Conservation (phyloP, 768 basidiomycete genomes). For the Pleurotus djamor region DNA sequence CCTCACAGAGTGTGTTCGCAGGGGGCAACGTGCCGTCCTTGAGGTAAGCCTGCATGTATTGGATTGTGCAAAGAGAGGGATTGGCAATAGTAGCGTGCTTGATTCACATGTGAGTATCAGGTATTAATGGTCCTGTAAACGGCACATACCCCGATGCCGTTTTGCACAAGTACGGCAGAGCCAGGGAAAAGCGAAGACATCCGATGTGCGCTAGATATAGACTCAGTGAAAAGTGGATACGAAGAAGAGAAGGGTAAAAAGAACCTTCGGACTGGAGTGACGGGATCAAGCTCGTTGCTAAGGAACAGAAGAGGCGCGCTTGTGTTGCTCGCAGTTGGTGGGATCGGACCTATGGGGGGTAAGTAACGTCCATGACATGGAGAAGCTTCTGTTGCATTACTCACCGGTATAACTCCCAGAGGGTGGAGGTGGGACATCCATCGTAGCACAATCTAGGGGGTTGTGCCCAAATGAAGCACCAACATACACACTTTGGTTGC, state of each 20-base stretch:
- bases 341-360: neutral
- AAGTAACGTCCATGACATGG: too few relatives aligned
- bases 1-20: neutral
- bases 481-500: neutral
- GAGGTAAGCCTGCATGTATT: slow-evolving; percentile 36
- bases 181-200: slow-evolving; percentile 30
- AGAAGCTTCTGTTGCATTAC: neutral
- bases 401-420: neutral
- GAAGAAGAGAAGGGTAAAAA: neutral
- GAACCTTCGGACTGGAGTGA: slow-evolving; percentile 12
- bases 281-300: slow-evolving; percentile 29
- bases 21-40: slow-evolving; percentile 33
- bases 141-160: slow-evolving; percentile 32
- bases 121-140: slow-evolving; percentile 3
- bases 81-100: neutral
- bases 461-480: neutral
- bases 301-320: slow-evolving; percentile 37
- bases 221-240: neutral
- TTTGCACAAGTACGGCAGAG: slow-evolving; percentile 39
- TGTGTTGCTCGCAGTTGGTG: slow-evolving; percentile 30
- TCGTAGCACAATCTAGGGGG: neutral
- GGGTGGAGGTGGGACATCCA: neutral
- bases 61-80: slow-evolving; percentile 18
- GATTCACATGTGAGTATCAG: neutral
- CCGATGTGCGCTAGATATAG: slow-evolving; percentile 30